phyloP scores from a whole-genome alignment of 495 filamentous ascomycete genomes.

The Talaromyces liani region DNA sequence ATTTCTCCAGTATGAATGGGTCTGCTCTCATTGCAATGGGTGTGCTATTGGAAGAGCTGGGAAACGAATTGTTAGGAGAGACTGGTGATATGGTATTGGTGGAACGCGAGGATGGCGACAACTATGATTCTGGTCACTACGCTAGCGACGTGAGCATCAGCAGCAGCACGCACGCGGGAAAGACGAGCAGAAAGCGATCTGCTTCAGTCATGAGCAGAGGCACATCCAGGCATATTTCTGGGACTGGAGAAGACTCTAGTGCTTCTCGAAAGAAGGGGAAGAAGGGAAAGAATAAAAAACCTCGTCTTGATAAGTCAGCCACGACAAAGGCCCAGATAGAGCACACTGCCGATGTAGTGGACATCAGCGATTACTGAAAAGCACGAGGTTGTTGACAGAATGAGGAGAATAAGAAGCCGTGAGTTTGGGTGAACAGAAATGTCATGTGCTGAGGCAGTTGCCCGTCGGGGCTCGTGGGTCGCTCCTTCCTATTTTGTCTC shows the following conservation, averaged over 20 bases:
- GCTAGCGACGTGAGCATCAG: neutral
- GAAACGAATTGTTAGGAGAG: slow-evolving; percentile 53
- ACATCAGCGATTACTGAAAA: neutral
- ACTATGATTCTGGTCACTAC: slow-evolving; percentile 5
- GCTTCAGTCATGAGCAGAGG: slow-evolving; percentile 2
- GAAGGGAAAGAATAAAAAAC: slow-evolving; percentile 7
- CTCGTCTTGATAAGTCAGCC: neutral
- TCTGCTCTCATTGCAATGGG: slow-evolving; percentile 77
- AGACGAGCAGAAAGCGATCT: slow-evolving; percentile 3
- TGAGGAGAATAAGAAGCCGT: neutral
- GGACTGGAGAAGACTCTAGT: neutral
- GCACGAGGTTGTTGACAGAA: neutral
- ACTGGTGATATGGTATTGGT: slow-evolving; percentile 70
- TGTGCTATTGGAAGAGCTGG: slow-evolving; percentile 72
- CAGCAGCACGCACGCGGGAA: neutral
- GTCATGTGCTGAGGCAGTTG: neutral
- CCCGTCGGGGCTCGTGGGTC: neutral
- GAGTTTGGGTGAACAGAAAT: neutral
- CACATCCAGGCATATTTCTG: neutral
- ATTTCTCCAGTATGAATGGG: slow-evolving; percentile 71
- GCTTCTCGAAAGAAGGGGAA: slow-evolving; percentile 10
- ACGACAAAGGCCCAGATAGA: neutral
- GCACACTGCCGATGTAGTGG: neutral
- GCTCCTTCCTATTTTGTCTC: slow-evolving; percentile 3
- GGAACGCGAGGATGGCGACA: slow-evolving; percentile 45